A percentile compares a stretch with the other conserved stretches of the same genome.
Evolutionary conservation across 768 basidiomycete species (phyloP).

Genomic region (Auricularia heimuer): DNA sequence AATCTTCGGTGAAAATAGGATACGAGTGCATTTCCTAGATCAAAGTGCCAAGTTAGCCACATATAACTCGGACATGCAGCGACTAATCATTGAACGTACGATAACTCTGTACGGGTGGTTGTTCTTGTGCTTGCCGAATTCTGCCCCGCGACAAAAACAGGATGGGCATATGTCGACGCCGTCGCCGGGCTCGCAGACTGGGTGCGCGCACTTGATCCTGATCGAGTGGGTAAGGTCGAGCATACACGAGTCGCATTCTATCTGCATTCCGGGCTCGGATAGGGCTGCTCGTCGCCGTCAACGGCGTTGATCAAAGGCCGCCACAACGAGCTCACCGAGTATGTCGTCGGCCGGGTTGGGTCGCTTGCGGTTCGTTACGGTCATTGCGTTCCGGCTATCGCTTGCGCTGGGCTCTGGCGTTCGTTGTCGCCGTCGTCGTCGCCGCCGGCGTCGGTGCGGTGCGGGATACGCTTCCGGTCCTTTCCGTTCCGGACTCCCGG

Average conservation of each 20-base stretch:
- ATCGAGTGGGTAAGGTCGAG: constrained; percentile 93
- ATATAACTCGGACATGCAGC: neutral
- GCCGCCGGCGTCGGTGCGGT: neutral
- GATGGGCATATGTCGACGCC: constrained; percentile 89
- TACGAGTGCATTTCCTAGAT: constrained; percentile 87
- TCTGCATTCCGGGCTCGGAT: constrained; percentile 74
- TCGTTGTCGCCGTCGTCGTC: neutral
- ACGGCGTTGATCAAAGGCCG: neutral
- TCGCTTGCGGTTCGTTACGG: constrained; percentile 57
- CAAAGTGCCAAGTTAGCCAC: constrained; percentile 11
- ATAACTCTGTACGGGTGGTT: constrained; percentile 88
- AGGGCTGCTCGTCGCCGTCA: constrained; percentile 16
- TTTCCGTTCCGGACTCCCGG: neutral
- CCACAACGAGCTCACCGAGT: constrained; percentile 38
- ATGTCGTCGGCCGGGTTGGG: constrained; percentile 57
- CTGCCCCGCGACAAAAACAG: constrained; percentile 89
- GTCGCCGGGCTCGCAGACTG: constrained; percentile 56
- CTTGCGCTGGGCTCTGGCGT: neutral
- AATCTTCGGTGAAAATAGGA: constrained; percentile 89
- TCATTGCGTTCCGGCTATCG: constrained; percentile 29
- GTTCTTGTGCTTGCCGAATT: constrained; percentile 76
- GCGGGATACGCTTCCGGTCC: neutral
- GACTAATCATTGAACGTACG: constrained; percentile 32
- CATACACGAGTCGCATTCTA: constrained; percentile 74
- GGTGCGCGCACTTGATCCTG: constrained; percentile 91